Base-by-base conservation (phyloP, 306 rosid genomes). In the Begonia masoniana region DNA sequence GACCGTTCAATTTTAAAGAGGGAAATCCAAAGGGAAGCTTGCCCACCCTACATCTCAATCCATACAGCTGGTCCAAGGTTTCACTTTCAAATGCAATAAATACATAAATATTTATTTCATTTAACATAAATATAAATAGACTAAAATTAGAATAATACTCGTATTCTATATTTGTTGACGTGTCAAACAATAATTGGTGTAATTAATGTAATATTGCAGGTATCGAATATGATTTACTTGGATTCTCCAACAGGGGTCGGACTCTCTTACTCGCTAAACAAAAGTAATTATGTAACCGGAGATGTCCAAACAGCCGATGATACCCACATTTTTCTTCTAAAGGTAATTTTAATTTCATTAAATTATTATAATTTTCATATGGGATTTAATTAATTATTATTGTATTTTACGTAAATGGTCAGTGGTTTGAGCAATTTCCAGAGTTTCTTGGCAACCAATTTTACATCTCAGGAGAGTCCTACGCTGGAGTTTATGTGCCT, bases 401-500 rank as follows among this genome's bases (percentile, higher is more conserved):
- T 57, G 14, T 58, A 15, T 47, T n/a, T 61, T 55, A 9, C 1
- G 35, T 42, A 12, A 17, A 12, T 15, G 35, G 7, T 19, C 80
- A 85, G 89, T 83, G 96, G 96, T 81, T 83, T 69, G 41, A 72
- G 67, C 69, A 64, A 67, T 87, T 63, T 62, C 85, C 83, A 13
- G 87, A 87, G 78, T 87, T 81, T 41, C 68, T 59, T 47, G 26
- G 71, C 26, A 87, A 87, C 63, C 85, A 87, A 49, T 76, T 87
- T 65, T 83, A 70, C 62, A 68, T 81, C 51, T 13, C 87, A 53
- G 91, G 96, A 23, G 96, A 87, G 79, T 87, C 89, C 36, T 87
- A 62, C 64, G 96, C 81, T 21, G 87, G 96, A 70, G 52, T 87
- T 43, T 87, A 87, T 62, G 82, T 87, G 41, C 96, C 94, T 23